phyloP scores from a whole-genome alignment of 2,329 filamentous ascomycete genomes.

The Trichoderma koningii region DNA sequence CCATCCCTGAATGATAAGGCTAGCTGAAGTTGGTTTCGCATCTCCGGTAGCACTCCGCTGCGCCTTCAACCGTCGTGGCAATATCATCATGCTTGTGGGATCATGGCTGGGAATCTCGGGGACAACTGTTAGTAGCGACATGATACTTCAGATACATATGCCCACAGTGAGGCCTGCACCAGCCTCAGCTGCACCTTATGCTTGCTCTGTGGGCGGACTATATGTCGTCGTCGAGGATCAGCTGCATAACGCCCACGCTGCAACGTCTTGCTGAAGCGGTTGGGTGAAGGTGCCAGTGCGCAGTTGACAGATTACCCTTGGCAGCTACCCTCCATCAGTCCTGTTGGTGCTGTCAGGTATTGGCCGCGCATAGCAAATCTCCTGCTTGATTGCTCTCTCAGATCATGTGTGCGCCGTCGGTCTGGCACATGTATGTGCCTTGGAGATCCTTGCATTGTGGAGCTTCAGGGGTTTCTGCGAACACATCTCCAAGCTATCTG shows the following conservation, averaged over 20 bases:
- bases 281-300: background rate
- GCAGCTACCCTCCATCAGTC: background rate
- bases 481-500: conserved; percentile 18
- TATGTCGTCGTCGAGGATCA: no score
- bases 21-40: conserved; percentile 6
- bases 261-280: background rate
- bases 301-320: background rate
- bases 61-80: background rate
- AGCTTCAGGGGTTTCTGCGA: conserved; percentile 1
- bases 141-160: no score
- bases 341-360: background rate
- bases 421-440: background rate
- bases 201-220: background rate
- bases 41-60: conserved; percentile 5
- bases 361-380: background rate
- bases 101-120: background rate
- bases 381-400: background rate
- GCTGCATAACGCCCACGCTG: background rate
- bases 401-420: conserved; percentile 14
- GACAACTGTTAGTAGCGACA: background rate
- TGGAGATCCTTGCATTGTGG: conserved; percentile 18
- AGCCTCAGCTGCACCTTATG: background rate
- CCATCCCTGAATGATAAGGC: background rate
- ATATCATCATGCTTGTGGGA: background rate
- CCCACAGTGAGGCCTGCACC: background rate